Evolutionary conservation across 2,329 filamentous ascomycete genomes (phyloP).

Genomic region (Boeremia lycopersici): DNA sequence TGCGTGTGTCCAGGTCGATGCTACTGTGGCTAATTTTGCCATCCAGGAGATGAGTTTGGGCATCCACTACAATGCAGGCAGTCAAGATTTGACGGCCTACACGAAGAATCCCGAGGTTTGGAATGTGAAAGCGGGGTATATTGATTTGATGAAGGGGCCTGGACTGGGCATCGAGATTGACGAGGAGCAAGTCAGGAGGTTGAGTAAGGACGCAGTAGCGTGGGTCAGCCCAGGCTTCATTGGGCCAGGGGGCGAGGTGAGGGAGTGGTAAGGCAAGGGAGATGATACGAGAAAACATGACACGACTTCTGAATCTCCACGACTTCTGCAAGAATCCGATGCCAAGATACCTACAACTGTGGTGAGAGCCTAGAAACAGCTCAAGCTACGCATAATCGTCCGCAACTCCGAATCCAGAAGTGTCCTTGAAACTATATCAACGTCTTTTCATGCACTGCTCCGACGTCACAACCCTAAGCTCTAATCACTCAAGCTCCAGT

Average conservation of each 20-base stretch:
- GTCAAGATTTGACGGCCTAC: slow-evolving; percentile 61
- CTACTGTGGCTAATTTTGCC: slow-evolving; percentile 65
- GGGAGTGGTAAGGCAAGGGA: slow-evolving; percentile 64
- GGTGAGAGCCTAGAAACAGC: too few species aligned
- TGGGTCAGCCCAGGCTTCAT: slow-evolving; percentile 72
- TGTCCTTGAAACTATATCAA: too few species aligned
- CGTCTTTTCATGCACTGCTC: too few species aligned
- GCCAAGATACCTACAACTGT: too few species aligned
- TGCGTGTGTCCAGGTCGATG: slow-evolving; percentile 70
- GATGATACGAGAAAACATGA: background rate
- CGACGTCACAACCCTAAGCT: too few species aligned
- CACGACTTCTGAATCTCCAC: background rate
- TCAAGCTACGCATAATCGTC: too few species aligned
- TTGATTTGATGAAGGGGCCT: slow-evolving; percentile 63
- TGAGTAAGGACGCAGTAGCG: slow-evolving; percentile 64
- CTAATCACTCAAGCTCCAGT: background rate
- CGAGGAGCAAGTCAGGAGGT: slow-evolving; percentile 68
- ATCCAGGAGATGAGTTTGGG: slow-evolving; percentile 82
- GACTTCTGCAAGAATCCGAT: too few species aligned
- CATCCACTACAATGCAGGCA: slow-evolving; percentile 73
- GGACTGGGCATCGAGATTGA: slow-evolving; percentile 73
- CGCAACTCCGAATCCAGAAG: too few species aligned
- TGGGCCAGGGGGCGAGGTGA: slow-evolving; percentile 68
- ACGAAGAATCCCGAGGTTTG: slow-evolving; percentile 69
- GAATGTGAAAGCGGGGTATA: slow-evolving; percentile 69